Percentiles rank a stretch among this genome's conserved stretches.
phyloP scores from a whole-genome alignment of 345 rosid species.

The Hirschfeldia incana region DNA sequence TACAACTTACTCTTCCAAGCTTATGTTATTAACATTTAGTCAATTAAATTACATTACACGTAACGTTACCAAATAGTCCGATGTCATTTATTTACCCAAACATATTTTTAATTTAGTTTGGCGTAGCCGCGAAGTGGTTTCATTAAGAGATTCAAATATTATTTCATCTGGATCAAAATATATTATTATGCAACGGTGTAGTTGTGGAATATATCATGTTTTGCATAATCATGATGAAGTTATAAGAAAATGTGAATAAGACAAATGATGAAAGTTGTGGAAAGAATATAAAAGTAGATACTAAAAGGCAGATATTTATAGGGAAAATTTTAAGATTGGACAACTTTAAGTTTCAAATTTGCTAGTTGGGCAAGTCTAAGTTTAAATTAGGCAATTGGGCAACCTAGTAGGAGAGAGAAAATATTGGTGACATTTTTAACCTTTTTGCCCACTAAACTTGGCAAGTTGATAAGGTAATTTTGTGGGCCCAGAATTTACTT shows the following conservation, averaged over 20 bases:
- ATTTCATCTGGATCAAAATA: neutral
- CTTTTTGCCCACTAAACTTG: too few species aligned
- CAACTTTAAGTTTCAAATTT: too few species aligned
- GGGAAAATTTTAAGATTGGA: too few species aligned
- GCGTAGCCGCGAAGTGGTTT: neutral
- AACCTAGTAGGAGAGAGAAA: too few species aligned
- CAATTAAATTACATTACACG: neutral
- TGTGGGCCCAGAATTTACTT: too few species aligned
- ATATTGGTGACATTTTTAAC: too few species aligned
- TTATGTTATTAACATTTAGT: neutral
- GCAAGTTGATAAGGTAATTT: too few species aligned
- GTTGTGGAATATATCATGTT: neutral
- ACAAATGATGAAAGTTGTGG: neutral
- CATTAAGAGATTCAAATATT: neutral
- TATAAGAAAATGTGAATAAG: neutral
- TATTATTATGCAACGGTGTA: neutral
- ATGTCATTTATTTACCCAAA: neutral
- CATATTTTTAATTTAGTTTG: neutral
- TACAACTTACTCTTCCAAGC: neutral
- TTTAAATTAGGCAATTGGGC: too few species aligned
- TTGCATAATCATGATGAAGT: neutral
- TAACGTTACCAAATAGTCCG: neutral
- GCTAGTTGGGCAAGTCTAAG: too few species aligned
- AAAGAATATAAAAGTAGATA: neutral
- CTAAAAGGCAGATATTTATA: slow-evolving; percentile 4